Base-by-base conservation (phyloP, 2,329 filamentous ascomycete genomes). In the Trichoderma sp. region DNA sequence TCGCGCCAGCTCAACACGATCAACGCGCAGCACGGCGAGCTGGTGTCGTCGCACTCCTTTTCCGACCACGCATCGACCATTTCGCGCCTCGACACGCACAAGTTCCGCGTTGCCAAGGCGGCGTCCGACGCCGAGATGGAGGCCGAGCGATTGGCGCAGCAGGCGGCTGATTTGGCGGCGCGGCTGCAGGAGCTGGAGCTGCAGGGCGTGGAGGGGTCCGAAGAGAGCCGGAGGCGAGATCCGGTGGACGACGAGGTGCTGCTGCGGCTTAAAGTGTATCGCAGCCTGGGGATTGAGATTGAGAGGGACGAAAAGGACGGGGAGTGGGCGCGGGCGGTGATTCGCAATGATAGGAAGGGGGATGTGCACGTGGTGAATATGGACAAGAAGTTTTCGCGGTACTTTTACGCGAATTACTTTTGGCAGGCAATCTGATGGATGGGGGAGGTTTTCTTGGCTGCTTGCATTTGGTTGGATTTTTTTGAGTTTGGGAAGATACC, bases 291-390 rank as follows among this genome's bases (percentile, higher is more conserved):
- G 3, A 95, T 98, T 73, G 94, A 97, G 73, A 88, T 96, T 69
- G 93, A 97, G 81, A 79, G 87, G 70, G 91, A 93, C 66, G 91
- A 93, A 70, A 80, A 80, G 71, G 84, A 86, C 43, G 94, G 94
- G 39, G 92, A 93, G 77, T 97, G 95, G 83, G 90, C 87, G 74
- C 92, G 92, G 76, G 95, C 94, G 1, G 87, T 97, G 21, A 90
- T 98, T 73, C 85, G 93, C 71, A 97, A 97, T 77, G 90, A 90
- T 70, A 86, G 89, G 72, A 95, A 94, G 82, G 94, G 94, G 10
- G 94, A 98, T 78, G 93, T 98, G 63, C 93, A 97, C 78, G 92
- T 98, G 60, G 90, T 99, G 70, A 97, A 97, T 76, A 90, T 99
- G 78, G 94, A 98, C 75, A 90, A 91, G 75, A 97, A 96, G 82